Evolutionary conservation across 2,329 filamentous ascomycete species (phyloP), one percentile per base, ranked within the genome.

Genomic region (Fusarium succisae): DNA sequence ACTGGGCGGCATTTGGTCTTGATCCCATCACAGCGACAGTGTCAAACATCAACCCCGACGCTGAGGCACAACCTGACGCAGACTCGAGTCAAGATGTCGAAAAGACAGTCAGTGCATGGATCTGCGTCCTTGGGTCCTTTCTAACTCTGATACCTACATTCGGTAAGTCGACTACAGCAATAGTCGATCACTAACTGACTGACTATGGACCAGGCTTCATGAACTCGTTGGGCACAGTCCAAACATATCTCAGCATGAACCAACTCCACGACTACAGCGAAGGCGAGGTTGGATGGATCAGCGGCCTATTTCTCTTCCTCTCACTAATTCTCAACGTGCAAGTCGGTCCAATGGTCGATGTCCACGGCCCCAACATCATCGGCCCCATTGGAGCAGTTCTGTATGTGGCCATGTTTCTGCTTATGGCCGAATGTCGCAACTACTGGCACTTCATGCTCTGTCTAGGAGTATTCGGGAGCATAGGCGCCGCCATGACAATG

Each of bases 371-470:
- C 1, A 80, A 81, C 11, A 65, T 82, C 30, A 79, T 88, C 20
- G 78, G 83, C 1, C 75, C 84, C 8, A 63, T 80, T 11, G 85
- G 85, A 9, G 81, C 81, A 1, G 69, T 79, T 5, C 72, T 80
- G 1, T 85, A 82, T 51, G 76, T 86, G 4, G 71, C 79, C 5
- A 83, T 82, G 44, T 84, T 87, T 58, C 80, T 88, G 15, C 71
- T 87, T 6, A 80, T 88, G 37, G 86, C 84, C 0, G 79, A 87
- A 60, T 88, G 86, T 72, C 79, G 76, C 10, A 59, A 76, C 28
- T 87, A 87, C 76, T 87, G 84, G 85, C 85, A 88, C 13, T 87
- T 87, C 44, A 77, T 87, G 37, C 79, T 87, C 8, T 79, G 81
- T 1, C 80, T 86, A 8, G 84, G 86, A 6, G 59, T 86, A 2